A percentile compares a stretch with the other conserved stretches of the same genome.
phyloP scores from a whole-genome alignment of 352 stramenopile genomes.

The Pythium rhizo-oryzae region DNA sequence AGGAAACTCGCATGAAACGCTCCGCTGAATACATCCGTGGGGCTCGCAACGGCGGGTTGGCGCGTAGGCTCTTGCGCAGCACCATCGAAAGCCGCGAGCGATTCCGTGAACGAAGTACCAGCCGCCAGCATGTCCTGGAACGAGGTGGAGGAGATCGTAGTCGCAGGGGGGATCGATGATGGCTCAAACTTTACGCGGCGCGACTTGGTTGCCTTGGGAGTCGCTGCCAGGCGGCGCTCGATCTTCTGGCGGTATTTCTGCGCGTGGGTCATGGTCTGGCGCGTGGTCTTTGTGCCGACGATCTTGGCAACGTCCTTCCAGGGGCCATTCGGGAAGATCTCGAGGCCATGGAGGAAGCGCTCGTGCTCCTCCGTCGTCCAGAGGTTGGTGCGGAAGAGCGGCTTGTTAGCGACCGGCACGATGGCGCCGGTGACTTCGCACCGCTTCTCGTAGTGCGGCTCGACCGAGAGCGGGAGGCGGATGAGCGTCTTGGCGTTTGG shows the following conservation, averaged over 20 bases:
- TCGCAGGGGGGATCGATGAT: no score
- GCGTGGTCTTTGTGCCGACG: slow-evolving; percentile 82
- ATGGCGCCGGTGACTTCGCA: slow-evolving; percentile 6
- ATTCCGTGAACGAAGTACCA: not conserved
- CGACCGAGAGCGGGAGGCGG: slow-evolving; percentile 11
- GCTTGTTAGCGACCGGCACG: not conserved
- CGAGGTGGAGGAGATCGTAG: not conserved
- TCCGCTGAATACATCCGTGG: not conserved
- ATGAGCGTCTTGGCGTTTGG: slow-evolving; percentile 5
- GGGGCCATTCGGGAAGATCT: slow-evolving; percentile 58
- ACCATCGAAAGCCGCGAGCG: no score
- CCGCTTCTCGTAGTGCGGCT: slow-evolving; percentile 1
- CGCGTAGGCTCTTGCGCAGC: no score
- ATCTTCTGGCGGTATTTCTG: slow-evolving; percentile 45
- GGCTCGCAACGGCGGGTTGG: not conserved
- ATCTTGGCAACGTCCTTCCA: slow-evolving; percentile 69
- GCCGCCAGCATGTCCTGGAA: not conserved
- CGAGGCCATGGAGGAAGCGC: slow-evolving; percentile 58
- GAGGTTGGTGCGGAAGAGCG: slow-evolving; percentile 13
- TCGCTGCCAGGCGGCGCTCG: slow-evolving; percentile 67
- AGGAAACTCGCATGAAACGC: not conserved
- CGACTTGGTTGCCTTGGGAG: not conserved
- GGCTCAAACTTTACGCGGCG: no score
- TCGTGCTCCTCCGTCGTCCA: slow-evolving; percentile 46
- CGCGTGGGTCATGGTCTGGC: slow-evolving; percentile 65